Conservation (phyloP, 305 asterid genomes). For the Vinca major region DNA sequence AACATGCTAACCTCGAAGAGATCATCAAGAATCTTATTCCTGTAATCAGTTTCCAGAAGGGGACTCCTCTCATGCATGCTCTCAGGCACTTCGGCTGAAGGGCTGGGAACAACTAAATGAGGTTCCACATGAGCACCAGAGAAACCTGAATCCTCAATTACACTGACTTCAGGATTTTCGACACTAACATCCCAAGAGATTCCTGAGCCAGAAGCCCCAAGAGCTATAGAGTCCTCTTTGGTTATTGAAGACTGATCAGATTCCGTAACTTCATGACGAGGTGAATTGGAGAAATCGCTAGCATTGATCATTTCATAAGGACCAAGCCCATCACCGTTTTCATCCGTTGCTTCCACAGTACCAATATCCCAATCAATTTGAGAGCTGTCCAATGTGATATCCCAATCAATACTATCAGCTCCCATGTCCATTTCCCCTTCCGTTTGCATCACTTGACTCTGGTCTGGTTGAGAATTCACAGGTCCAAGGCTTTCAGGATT, state of each 20-base stretch:
- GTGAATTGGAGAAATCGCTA: constrained; percentile 54
- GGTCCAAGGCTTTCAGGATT: constrained; percentile 43
- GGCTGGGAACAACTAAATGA: constrained; percentile 20
- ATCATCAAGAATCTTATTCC: constrained; percentile 94
- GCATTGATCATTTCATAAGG: constrained; percentile 92
- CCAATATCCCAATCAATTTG: constrained; percentile 95
- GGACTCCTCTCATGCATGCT: constrained; percentile 54
- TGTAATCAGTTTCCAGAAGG: constrained; percentile 84
- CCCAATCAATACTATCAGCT: constrained; percentile 80
- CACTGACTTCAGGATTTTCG: constrained; percentile 43
- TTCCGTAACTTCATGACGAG: constrained; percentile 30
- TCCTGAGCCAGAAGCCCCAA: constrained; percentile 41
- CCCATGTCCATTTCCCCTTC: constrained; percentile 28
- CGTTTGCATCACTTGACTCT: constrained; percentile 22
- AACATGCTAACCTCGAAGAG: constrained; percentile 60
- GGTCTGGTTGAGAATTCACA: constrained; percentile 29
- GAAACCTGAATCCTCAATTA: constrained; percentile 30
- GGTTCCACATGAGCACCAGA: constrained; percentile 26
- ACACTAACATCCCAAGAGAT: constrained; percentile 82
- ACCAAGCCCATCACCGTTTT: constrained; percentile 84
- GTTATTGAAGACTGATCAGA: constrained; percentile 29
- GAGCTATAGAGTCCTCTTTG: constrained; percentile 29
- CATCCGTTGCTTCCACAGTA: constrained; percentile 63
- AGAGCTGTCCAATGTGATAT: constrained; percentile 75
- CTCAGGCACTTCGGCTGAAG: constrained; percentile 29